Evolutionary conservation across 2,329 filamentous ascomycete species (phyloP), one percentile per base, ranked within the genome.

Genomic region (Sporothrix brunneoviolacea): DNA sequence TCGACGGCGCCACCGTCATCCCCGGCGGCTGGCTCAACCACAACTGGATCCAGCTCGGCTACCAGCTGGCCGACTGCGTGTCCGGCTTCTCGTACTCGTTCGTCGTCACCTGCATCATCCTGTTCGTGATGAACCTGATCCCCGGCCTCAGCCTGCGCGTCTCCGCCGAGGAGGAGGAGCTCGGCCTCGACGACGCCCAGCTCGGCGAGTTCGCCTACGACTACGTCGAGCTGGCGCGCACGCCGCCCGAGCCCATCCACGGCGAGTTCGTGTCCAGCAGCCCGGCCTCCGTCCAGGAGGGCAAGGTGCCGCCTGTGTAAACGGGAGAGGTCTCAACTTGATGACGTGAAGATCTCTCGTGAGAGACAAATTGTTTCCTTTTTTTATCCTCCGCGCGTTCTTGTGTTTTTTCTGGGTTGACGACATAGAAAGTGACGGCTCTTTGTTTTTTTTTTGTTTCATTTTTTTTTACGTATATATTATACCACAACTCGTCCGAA

Each of bases 201-300:
- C 88, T 95, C 62, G 90, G 90, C 65, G 90, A 95, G 71, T 95
- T 93, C 65, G 90, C 88, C n/a, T 95, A 95, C 66, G 90, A 95
- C 67, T 95, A 94, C 60, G 88, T 95, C 57, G 89, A 94, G 73
- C 74, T 93, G 57, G 84, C 58, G 22, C 76, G 87, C 75, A 50
- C 49, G 7, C 41, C 48, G 18, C 18, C 49, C 7, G 46, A 52
- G 38, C 49, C 42, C 43, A 51, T 51, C 38, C 43, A 51, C 43
- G 52, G 48, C 48, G 48, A 54, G 39, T 27, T 48, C 12, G 43
- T 48, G 8, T 12, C 52, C 32, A 52, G 48, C 52, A 39, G 27
- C 22, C 49, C 48, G 4, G 52, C 42, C 19, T 49, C 44, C 19
- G 49, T 54, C 35, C 49, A 49, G 32, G 52, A 54, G 52, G 33